Evolutionary conservation across 371 early-diverging fungal species (phyloP), one percentile per base, ranked within the genome.

Genomic region (Mucor mucedo): DNA sequence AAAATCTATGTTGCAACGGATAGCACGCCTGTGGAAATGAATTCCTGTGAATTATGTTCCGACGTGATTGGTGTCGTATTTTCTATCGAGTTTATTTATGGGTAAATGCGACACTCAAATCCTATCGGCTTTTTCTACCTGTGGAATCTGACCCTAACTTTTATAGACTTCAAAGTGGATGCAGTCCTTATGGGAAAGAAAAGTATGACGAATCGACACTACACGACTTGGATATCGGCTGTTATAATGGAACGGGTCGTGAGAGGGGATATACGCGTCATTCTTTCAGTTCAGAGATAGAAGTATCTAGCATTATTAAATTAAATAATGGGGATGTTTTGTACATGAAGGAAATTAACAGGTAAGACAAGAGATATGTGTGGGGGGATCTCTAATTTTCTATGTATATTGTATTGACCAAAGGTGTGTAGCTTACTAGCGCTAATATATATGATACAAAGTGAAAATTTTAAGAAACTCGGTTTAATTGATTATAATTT

Each of bases 1-100:
- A 95, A 96, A 70, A 88, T 97, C 33, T 97, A 96, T 70, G 85
- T 97, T 62, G 96, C 98, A 4, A 96, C 95, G 4, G 98, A 97
- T 65, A 88, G 90, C 49, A 92, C 95, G 2, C 96, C 98, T 0
- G 94, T 94, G 27, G 95, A 95, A 68, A 87, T 94, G 78, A 93
- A 93, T 63, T 85, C 90, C 2, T 97, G 95, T 72, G 92, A 93
- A 74, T 87, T 97, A 47, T 95, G 96, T 66, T 87, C 89, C 50
- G 94, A 96, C 69, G 95, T 95, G 89, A 93, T 97, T 69, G 97
- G 94, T 61, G 93, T 94, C 30, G 87, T 94, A 45, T 84, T 95
- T 30, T 95, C 95, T 67, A 79, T 97, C 35, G 83, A 89, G 9
- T 73, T 76, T 29, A 88, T 96, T 44, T 95, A 93, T 69, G 88